phyloP scores from a whole-genome alignment of 1,284 basidiomycete genomes.

The Cryptococcus sp. region DNA sequence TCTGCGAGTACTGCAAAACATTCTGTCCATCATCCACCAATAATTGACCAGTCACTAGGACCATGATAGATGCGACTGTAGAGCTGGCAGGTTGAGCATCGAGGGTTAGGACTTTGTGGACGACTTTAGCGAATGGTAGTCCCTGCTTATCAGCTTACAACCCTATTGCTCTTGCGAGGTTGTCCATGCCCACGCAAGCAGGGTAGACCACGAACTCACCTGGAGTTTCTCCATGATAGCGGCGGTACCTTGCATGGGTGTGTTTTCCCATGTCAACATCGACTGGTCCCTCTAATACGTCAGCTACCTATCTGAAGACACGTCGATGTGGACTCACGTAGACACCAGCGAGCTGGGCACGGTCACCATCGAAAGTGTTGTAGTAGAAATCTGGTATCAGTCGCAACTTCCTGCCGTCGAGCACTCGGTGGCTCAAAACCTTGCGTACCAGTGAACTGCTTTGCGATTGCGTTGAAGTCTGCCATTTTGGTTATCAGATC shows the following conservation, averaged over 20 bases:
- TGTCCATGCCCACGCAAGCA: too few species aligned
- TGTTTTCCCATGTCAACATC: conserved; percentile 85
- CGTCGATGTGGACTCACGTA: conserved; percentile 35
- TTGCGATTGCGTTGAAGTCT: conserved; percentile 59
- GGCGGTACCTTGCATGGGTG: conserved; percentile 58
- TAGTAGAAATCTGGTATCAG: conserved; percentile 47
- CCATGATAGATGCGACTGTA: conserved; percentile 63
- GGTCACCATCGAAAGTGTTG: conserved; percentile 43
- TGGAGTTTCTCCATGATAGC: conserved; percentile 75
- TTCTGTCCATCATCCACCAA: conserved; percentile 72
- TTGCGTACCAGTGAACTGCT: conserved; percentile 53
- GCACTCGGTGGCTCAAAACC: too few species aligned
- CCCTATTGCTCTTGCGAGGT: neutral
- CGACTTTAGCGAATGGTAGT: conserved; percentile 76
- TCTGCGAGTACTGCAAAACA: conserved; percentile 81
- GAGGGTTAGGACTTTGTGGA: conserved; percentile 75
- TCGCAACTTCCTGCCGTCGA: too few species aligned
- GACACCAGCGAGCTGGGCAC: conserved; percentile 38
- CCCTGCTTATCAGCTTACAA: neutral
- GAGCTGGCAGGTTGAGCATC: conserved; percentile 84
- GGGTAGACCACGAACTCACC: conserved; percentile 57
- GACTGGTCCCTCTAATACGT: conserved; percentile 65
- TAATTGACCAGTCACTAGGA: conserved; percentile 83
- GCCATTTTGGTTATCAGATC: conserved; percentile 53
- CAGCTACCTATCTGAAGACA: neutral